These are phyloP conservation scores for Fusarium succisae DNA, from an alignment of 2,329 filamentous ascomycete species.

Conservation along the genomic window DNA sequence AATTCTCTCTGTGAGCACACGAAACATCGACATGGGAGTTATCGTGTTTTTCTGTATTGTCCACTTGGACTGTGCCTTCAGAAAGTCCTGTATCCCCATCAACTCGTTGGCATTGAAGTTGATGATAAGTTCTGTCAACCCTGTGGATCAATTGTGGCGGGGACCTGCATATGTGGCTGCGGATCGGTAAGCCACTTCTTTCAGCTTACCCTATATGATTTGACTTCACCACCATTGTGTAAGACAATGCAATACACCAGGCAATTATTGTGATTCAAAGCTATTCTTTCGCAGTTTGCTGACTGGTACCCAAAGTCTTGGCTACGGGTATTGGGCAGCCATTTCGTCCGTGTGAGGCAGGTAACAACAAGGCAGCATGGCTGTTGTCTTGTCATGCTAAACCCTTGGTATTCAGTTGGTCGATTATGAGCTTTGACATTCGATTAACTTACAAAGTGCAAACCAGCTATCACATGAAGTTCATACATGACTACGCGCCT, in stretches of 20 bases:
- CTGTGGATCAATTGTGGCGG: conserved; percentile 39
- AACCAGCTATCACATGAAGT: neutral
- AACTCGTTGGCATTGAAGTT: conserved; percentile 30
- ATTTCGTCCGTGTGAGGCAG: neutral
- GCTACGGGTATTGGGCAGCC: neutral
- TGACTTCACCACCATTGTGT: neutral
- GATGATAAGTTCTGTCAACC: conserved; percentile 39
- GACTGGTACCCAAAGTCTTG: neutral
- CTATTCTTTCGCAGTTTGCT: neutral
- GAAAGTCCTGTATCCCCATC: conserved; percentile 19
- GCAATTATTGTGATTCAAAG: neutral
- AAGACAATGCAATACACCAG: neutral
- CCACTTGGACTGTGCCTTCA: conserved; percentile 27
- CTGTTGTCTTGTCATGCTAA: neutral
- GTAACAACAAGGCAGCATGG: neutral
- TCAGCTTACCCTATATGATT: neutral
- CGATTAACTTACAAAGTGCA: neutral
- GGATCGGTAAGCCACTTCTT: conserved; percentile 22
- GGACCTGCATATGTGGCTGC: conserved; percentile 23
- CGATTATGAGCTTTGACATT: conserved; percentile 6
- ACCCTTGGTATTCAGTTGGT: too few relatives aligned
- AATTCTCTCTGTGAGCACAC: neutral
- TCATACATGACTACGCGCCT: neutral
- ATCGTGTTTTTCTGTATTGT: neutral
- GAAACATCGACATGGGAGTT: neutral